Base-by-base conservation (phyloP, 2,329 filamentous ascomycete species). In the Byssochlamys sp. region DNA sequence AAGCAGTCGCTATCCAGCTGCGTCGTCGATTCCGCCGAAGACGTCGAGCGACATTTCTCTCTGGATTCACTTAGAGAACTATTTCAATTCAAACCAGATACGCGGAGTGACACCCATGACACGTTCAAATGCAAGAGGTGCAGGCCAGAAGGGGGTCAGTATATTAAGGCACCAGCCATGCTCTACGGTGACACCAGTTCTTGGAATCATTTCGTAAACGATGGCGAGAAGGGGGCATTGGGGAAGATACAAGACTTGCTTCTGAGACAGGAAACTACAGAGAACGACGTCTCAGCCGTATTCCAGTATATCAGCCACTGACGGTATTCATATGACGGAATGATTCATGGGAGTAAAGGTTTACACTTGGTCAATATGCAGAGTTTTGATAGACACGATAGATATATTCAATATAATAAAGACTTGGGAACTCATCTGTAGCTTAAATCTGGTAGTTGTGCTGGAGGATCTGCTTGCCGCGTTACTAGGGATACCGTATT, bases 61-160 rank as follows among this genome's bases (percentile, higher is more conserved):
- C 80, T 95, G 1, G 94, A 97, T 69, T 91, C 88, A 56, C 79
- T 99, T 53, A 83, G 92, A 33, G 94, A 99, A 73, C 79, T 99
- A 28, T 99, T 99, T 78, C 90, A 96, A 74, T 97, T 95, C 74
- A 86, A 90, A 55, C 81, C 85, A 0, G 84, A 86, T 52, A 99
- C 94, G 0, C 86, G 80, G 14, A 95, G 90, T 66, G 95, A 99
- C 68, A 99, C 94, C 0, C 94, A 99, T 71, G 94, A 97, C 69
- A 97, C 92, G 0, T 97, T 99, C 81, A 97, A 96, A 77, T 99
- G 94, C 73, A 96, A 96, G 78, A 81, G 94, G 48, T 99, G 94
- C 73, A 89, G 88, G 67, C 86, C 89, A 1, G 90, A 95, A 66
- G 92, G 92, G 0, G 87, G 82, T 60, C 94, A 99, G 74, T 84